These are phyloP conservation scores for Ophiocordyceps camponoti-floridani DNA, from an alignment of 2,329 filamentous ascomycete species.

Conservation along the genomic window DNA sequence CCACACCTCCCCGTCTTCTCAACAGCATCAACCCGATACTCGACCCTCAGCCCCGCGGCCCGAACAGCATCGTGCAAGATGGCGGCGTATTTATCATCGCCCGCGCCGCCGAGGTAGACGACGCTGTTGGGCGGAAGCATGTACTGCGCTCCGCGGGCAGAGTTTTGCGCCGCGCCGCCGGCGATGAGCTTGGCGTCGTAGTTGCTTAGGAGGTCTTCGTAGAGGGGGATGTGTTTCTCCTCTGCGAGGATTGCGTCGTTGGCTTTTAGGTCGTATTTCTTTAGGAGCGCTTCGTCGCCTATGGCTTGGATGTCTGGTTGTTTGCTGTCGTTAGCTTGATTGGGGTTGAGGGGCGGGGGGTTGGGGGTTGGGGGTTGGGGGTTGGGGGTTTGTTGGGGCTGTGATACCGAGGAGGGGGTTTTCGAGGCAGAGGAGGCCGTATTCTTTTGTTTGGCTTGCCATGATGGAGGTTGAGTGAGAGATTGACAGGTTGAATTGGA, in stretches of 20 bases:
- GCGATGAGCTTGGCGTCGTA: conserved; percentile 88
- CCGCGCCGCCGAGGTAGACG: conserved; percentile 85
- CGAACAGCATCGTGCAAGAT: conserved; percentile 74
- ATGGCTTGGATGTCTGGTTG: conserved; percentile 68
- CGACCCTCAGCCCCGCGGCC: conserved; percentile 75
- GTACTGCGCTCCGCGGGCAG: conserved; percentile 90
- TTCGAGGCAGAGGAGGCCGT: conserved; percentile 81
- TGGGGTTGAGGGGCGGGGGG: background rate
- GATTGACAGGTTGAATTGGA: background rate
- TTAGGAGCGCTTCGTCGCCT: conserved; percentile 67
- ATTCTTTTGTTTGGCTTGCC: conserved; percentile 59
- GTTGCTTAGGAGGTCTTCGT: conserved; percentile 86
- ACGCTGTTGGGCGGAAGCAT: conserved; percentile 78
- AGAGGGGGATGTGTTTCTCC: conserved; percentile 74
- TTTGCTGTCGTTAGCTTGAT: background rate
- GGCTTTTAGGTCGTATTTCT: conserved; percentile 85
- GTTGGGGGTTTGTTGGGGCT: conserved; percentile 25
- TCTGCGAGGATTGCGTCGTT: conserved; percentile 97
- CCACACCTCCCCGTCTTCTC: conserved; percentile 84
- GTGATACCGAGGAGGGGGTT: conserved; percentile 78
- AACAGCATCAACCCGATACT: conserved; percentile 81
- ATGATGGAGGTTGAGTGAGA: conserved; percentile 26
- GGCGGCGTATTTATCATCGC: conserved; percentile 88
- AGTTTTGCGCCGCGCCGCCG: conserved; percentile 94
- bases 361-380: conserved; percentile 37